phyloP scores from a whole-genome alignment of 75 land plant genomes.

The Adiantum capillusveneris region DNA sequence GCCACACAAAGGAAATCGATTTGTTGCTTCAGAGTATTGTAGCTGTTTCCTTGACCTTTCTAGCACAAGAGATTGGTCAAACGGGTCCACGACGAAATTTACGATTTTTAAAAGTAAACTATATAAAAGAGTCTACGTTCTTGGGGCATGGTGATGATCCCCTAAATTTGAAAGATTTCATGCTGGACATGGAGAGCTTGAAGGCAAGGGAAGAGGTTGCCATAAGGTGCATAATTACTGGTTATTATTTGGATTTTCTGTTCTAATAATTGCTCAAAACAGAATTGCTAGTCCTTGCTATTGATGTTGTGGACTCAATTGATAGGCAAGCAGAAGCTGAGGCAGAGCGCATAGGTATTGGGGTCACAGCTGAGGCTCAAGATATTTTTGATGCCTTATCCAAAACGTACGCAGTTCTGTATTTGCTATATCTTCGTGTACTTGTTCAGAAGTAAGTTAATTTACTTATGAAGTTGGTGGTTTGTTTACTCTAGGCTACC shows the following conservation, averaged over 20 bases:
- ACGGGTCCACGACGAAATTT: constrained; percentile 50
- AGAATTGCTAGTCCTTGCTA: too few relatives aligned
- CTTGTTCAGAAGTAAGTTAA: neutral
- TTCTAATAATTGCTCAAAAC: neutral
- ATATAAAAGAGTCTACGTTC: constrained; percentile 66
- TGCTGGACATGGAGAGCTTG: constrained; percentile 52
- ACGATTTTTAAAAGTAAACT: constrained; percentile 75
- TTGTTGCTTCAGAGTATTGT: too few relatives aligned
- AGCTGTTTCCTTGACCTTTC: neutral
- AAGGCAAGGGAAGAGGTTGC: constrained; percentile 81
- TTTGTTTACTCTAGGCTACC: constrained; percentile 85
- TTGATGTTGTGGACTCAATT: too few relatives aligned
- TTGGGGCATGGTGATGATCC: constrained; percentile 67
- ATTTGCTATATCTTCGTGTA: neutral
- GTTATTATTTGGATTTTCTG: constrained; percentile 4
- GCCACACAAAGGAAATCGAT: too few relatives aligned
- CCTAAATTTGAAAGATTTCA: constrained; percentile 49
- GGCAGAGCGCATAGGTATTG: constrained; percentile 95
- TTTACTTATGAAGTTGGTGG: neutral
- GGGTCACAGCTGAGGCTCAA: constrained; percentile 85
- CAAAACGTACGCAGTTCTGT: constrained; percentile 61
- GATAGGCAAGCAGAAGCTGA: constrained; percentile 87
- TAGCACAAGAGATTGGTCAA: constrained; percentile 52
- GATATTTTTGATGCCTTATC: constrained; percentile 91
- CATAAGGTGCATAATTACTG: constrained; percentile 36